These are phyloP conservation scores for Fusarium sp. DNA, from an alignment of 2,329 filamentous ascomycete genomes.

Conservation along the genomic window DNA sequence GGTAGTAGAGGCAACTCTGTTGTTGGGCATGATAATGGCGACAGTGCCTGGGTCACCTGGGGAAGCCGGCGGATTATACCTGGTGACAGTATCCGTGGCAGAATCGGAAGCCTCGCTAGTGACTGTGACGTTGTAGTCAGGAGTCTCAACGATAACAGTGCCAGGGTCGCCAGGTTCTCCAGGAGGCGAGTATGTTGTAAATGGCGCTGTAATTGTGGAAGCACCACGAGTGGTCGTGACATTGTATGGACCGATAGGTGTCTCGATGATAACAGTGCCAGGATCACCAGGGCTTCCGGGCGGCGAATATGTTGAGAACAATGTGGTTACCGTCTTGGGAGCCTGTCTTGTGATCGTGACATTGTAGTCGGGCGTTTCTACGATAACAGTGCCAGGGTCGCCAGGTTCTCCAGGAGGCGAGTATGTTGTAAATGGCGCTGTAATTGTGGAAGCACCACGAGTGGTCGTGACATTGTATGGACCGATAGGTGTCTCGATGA, in stretches of 20 bases:
- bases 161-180: constrained; percentile 6
- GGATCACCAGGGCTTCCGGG: constrained; percentile 24
- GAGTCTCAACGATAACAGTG: constrained; percentile 15
- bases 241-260: constrained; percentile 5
- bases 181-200: constrained; percentile 5
- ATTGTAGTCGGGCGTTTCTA: constrained; percentile 27
- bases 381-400: constrained; percentile 13
- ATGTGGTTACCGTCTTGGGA: neutral
- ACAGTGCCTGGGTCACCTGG: constrained; percentile 31
- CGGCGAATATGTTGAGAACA: constrained; percentile 17
- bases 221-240: constrained; percentile 9
- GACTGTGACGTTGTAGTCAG: constrained; percentile 25
- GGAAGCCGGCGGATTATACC: constrained; percentile 21
- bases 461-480: constrained; percentile 15
- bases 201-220: neutral
- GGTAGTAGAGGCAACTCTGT: constrained; percentile 6
- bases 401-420: constrained; percentile 1
- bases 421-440: constrained; percentile 3
- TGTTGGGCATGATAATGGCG: constrained; percentile 29
- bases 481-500: constrained; percentile 19
- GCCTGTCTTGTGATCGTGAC: constrained; percentile 14
- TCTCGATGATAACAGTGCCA: constrained; percentile 29
- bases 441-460: neutral
- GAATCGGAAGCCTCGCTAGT: constrained; percentile 4
- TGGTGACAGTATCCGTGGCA: constrained; percentile 13